Percentiles rank a stretch among this genome's conserved stretches.
Evolutionary conservation across 176 grass and related monocot genomes (phyloP).

Genomic region (Carex parvula): DNA sequence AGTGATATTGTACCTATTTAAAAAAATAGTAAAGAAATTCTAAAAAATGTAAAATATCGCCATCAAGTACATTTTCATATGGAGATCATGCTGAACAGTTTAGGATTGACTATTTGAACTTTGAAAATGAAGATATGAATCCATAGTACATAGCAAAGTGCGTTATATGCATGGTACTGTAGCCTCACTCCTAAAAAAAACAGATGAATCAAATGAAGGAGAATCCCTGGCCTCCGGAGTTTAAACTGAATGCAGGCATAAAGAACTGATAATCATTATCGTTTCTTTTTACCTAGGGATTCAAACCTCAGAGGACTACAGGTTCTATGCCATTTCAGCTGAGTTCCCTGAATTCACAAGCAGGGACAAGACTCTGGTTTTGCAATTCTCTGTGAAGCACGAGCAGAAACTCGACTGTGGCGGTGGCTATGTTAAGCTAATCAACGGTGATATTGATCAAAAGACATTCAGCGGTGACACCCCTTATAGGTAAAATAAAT

Average conservation of each 20-base stretch:
- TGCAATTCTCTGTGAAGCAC: slow-evolving; percentile 92
- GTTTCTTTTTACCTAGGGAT: slow-evolving; percentile 45
- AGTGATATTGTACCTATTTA: too few species aligned
- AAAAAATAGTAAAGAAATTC: too few species aligned
- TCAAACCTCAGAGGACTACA: slow-evolving; percentile 86
- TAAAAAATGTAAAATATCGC: too few species aligned
- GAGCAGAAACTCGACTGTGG: slow-evolving; percentile 97
- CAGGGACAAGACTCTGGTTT: slow-evolving; percentile 83
- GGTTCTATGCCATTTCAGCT: slow-evolving; percentile 92
- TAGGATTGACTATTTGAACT: too few species aligned
- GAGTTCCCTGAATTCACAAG: slow-evolving; percentile 68
- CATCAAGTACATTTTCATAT: too few species aligned
- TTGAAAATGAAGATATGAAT: too few species aligned
- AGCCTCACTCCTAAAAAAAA: background rate
- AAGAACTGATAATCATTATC: background rate
- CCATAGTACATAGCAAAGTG: too few species aligned
- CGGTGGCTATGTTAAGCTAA: slow-evolving; percentile 84
- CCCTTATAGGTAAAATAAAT: slow-evolving; percentile 91
- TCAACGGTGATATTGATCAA: slow-evolving; percentile 76
- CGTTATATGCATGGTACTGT: too few species aligned
- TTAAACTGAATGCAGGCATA: background rate
- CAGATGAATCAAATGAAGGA: too few species aligned
- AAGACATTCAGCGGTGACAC: slow-evolving; percentile 96
- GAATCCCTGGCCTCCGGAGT: background rate
- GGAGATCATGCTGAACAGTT: too few species aligned